Conservation (phyloP, 345 rosid species). For the Geranium rotundifolium region DNA sequence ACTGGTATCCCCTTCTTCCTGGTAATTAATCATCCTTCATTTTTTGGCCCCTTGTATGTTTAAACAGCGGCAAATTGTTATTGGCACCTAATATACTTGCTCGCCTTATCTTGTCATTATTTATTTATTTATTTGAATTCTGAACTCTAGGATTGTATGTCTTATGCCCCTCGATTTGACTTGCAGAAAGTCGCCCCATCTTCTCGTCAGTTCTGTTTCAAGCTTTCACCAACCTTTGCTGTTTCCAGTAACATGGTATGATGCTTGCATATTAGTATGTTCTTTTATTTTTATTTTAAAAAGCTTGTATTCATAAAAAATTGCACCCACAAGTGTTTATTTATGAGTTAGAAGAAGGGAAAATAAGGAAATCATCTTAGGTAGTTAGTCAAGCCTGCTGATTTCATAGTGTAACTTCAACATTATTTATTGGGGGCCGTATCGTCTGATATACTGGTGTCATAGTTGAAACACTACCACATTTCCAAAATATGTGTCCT, state of each 20-base stretch:
- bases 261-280: neutral
- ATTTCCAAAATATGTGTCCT: too few relatives aligned
- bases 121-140: too few relatives aligned
- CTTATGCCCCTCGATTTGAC: constrained; percentile 7
- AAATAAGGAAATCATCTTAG: neutral
- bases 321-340: neutral
- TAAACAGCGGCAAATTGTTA: neutral
- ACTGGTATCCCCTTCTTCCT: constrained; percentile 80
- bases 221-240: constrained; percentile 50
- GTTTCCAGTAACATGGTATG: constrained; percentile 70
- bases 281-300: neutral
- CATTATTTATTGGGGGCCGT: too few relatives aligned
- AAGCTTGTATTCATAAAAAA: neutral
- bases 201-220: constrained; percentile 58
- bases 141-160: neutral
- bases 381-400: too few relatives aligned
- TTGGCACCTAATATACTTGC: neutral
- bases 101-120: neutral
- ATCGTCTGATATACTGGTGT: too few relatives aligned
- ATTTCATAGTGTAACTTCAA: too few relatives aligned
- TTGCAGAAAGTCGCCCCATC: constrained; percentile 48
- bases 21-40: constrained; percentile 45
- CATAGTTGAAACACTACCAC: too few relatives aligned
- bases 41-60: neutral
- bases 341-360: constrained; percentile 2